Evolutionary conservation across 2,329 filamentous ascomycete species (phyloP), one percentile per base, ranked within the genome.

Genomic region (Trichoderma aggressivum): DNA sequence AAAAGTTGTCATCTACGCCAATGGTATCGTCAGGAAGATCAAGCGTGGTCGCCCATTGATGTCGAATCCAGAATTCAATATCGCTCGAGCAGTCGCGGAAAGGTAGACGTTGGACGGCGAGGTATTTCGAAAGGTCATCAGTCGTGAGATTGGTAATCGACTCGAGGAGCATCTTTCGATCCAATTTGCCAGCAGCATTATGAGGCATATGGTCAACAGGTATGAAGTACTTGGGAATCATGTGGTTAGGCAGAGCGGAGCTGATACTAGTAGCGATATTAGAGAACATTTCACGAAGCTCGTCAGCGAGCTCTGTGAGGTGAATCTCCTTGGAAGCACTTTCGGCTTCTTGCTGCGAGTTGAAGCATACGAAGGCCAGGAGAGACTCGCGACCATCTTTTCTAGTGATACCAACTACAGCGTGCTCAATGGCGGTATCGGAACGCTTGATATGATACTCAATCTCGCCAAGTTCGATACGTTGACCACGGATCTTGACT

Each of bases 1-100:
- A 75, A 53, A 76, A 76, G 53, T 74, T 75, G 53, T 76, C 74
- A 12, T 74, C 70, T 0, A 70, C 26, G 50, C 74, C 68, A 56
- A 76, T 74, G 14, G 63, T 70, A 11, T 62, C 58, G 2, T 68
- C 70, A 1, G 68, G 61, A 1, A 74, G 58, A 21, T 66, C 59
- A 58, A 72, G 68, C 12, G 59, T 30, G 16, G 34, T n/a, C 7
- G 70, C 65, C 70, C 70, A 72, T 12, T 63, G 47, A 24, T 21
- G 18, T 12, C 66, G 70, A 24, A 72, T 11, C 58, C 59, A 58
- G 50, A 70, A 34, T 28, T 72, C 70, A 5, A 36, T 3, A 8
- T 72, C 66, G 4, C 36, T 70, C 2, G 58, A 63, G 34, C 66
- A 70, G n/a, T 72, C 66, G 7, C 59, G 65, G 66, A 70, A 72